Evolutionary conservation across 441 rosid genomes (phyloP).

Genomic region (Rhodomyrtus psidioides): DNA sequence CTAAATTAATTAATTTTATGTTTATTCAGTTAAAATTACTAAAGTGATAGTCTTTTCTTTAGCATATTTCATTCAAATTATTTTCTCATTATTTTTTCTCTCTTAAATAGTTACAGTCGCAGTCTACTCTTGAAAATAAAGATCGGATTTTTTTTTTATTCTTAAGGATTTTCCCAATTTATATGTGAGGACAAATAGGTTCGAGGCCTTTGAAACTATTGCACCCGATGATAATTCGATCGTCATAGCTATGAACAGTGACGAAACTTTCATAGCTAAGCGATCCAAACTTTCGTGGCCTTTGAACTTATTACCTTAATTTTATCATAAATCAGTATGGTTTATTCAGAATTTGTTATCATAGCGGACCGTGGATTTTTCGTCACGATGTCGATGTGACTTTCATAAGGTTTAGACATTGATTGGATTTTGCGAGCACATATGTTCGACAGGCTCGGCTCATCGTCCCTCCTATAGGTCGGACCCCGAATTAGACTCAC

Average conservation of each 20-base stretch:
- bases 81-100: no score
- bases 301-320: neutral
- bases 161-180: neutral
- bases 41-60: neutral
- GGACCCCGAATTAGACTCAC: no score
- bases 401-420: neutral
- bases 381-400: accelerated
- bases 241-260: neutral
- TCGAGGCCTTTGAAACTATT: neutral
- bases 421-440: neutral
- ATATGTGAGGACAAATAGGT: neutral
- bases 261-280: neutral
- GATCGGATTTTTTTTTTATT: neutral
- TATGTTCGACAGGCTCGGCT: accelerated
- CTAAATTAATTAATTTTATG: neutral
- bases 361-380: accelerated
- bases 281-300: no score
- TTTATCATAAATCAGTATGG: neutral
- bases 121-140: neutral
- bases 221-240: neutral
- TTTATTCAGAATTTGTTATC: neutral
- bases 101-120: neutral
- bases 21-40: neutral
- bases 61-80: neutral
- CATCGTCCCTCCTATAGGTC: neutral